These are phyloP conservation scores for Aurantiochytrium sp. DNA, from an alignment of 108 stramenopile genomes.

Conservation along the genomic window DNA sequence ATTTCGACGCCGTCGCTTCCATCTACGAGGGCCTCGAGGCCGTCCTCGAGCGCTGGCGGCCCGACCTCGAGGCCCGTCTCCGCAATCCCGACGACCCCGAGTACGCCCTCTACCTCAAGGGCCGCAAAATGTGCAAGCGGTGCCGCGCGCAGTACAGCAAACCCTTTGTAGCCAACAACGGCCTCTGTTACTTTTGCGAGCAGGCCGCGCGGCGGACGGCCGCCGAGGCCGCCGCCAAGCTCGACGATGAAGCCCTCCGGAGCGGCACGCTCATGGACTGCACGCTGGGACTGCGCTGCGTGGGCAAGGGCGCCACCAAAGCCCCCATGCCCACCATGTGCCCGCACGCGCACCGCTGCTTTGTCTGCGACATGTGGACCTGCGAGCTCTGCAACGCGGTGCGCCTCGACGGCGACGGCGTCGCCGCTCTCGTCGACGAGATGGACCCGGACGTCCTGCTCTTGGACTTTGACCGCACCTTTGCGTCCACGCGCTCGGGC, in stretches of 20 bases:
- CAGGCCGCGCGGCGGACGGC: background rate
- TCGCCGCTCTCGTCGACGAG: background rate
- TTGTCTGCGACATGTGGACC: background rate
- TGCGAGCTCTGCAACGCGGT: background rate
- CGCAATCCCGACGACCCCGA: background rate
- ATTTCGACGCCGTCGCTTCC: background rate
- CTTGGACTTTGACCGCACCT: slow-evolving; percentile 19
- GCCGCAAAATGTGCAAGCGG: background rate
- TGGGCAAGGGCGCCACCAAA: background rate
- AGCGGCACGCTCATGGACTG: background rate
- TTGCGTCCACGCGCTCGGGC: background rate
- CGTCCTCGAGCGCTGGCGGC: background rate
- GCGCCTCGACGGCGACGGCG: background rate
- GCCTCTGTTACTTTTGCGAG: background rate
- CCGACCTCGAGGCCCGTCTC: background rate
- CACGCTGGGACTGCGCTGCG: background rate
- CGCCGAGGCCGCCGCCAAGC: background rate
- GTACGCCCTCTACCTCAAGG: background rate
- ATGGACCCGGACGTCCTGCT: background rate
- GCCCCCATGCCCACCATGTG: background rate
- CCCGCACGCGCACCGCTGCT: background rate
- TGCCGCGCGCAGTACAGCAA: background rate
- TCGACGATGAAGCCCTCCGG: background rate
- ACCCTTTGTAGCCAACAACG: background rate
- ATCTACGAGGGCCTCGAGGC: background rate